phyloP scores from a whole-genome alignment of 768 basidiomycete species.

The Boletellus ananas region DNA sequence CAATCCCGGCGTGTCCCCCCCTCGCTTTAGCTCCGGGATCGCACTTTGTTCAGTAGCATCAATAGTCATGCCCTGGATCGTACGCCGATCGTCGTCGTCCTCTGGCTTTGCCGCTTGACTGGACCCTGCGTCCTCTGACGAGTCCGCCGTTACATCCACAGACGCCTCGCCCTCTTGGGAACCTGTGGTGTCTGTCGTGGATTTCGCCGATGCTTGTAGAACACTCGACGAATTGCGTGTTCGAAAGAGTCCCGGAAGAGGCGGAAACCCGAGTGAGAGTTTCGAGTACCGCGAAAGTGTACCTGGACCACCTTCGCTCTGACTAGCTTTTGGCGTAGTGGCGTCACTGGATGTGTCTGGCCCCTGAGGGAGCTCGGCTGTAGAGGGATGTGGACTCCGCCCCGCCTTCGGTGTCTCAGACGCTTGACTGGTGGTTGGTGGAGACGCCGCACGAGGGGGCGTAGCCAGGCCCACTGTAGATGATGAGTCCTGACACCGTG shows the following conservation, averaged over 20 bases:
- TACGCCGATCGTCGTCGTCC: slow-evolving; percentile 45
- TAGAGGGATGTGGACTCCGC: slow-evolving; percentile 9
- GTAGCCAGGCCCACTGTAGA: slow-evolving; percentile 23
- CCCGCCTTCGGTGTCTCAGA: slow-evolving; percentile 28
- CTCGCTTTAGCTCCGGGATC: slow-evolving; percentile 11
- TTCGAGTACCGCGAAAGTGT: slow-evolving; percentile 38
- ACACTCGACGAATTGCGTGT: slow-evolving; percentile 52
- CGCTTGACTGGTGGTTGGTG: slow-evolving; percentile 6
- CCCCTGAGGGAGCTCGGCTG: slow-evolving; percentile 30
- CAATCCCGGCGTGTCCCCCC: slow-evolving; percentile 5
- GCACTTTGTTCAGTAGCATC: slow-evolving; percentile 14
- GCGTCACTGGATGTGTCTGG: slow-evolving; percentile 49
- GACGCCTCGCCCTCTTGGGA: slow-evolving; percentile 17
- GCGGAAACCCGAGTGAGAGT: slow-evolving; percentile 50
- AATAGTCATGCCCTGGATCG: slow-evolving; percentile 31
- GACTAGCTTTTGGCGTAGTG: slow-evolving; percentile 50
- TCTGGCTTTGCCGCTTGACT: slow-evolving; percentile 13
- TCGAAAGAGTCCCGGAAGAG: slow-evolving; percentile 62
- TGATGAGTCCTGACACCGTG: slow-evolving; percentile 19
- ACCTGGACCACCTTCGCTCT: slow-evolving; percentile 30
- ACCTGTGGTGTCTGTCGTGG: slow-evolving; percentile 16
- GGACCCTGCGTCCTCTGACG: slow-evolving; percentile 8
- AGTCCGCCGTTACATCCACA: slow-evolving; percentile 2
- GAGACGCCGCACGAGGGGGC: slow-evolving; percentile 20
- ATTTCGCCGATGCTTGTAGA: slow-evolving; percentile 23